Evolutionary conservation across 164 flowering plant genomes (phyloP), one percentile per base, ranked within the genome.

Genomic region (Akebia trifoliata): DNA sequence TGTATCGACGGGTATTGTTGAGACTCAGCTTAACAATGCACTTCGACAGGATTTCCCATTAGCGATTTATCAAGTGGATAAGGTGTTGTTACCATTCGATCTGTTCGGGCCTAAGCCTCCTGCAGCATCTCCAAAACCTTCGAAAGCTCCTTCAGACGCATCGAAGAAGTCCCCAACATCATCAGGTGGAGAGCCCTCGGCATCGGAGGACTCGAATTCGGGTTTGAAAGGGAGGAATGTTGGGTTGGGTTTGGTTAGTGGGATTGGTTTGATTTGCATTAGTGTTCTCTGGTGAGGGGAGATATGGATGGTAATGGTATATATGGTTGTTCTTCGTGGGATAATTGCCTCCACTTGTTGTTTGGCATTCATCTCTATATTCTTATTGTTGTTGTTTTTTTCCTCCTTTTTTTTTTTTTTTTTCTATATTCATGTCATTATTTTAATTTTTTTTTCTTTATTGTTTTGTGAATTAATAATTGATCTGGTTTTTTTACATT

Each of bases 21-120:
- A 47, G 9, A 68, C 79, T 0, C 85, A 58, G 32, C 24, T 87
- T 50, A 80, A 72, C 61, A 89, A 84, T 57, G 74, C 77, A 0
- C 54, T 92, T 32, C 39, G 74, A 22, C 50, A 66, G 24, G 54
- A 56, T 1, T 59, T 46, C 15, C 98, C 96, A 1, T 59, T 89
- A 54, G 91, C 97, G 0, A 80, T 92, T n/a, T 92, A 83, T 50
- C 65, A 68, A 45, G 75, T 89, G 11, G 96, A 92, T 40, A 65
- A 72, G 72, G 98, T 92, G 2, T 66, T 89, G 72, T 50, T 87
- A 61, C 93, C 98, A 2, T 6, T 22, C 47, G 82, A 74, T 26
- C 55, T 89, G 30, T 75, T 58, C 25, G 88, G 78, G 0, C 67
- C 75, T 6, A 70, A 72, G 64, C 5, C 84, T 3, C 70, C 82